These are phyloP conservation scores for Achaetomiella virescens DNA, from an alignment of 495 filamentous ascomycete genomes.

Conservation along the genomic window DNA sequence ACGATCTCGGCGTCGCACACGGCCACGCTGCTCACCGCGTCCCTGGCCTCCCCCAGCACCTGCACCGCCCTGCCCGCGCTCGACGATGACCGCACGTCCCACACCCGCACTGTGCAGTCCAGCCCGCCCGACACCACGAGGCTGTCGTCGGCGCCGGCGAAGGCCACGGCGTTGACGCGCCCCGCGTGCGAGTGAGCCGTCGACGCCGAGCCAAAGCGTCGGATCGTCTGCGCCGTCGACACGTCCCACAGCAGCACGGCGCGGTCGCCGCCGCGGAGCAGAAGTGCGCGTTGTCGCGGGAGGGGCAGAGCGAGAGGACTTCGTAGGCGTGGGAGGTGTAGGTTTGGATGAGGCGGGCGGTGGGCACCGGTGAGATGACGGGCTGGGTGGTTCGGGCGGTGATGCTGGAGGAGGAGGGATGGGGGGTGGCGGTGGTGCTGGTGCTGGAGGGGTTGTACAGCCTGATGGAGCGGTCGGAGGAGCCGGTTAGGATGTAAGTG, in stretches of 20 bases:
- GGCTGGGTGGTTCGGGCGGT: conserved; percentile 8
- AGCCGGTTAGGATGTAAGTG: conserved; percentile 80
- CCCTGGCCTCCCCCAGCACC: conserved; percentile 68
- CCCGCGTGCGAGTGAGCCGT: conserved; percentile 54
- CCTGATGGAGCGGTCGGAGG: conserved; percentile 74
- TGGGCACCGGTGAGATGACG: conserved; percentile 25
- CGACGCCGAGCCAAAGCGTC: conserved; percentile 55
- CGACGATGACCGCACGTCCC: conserved; percentile 71
- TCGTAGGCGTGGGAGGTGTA: conserved; percentile 88
- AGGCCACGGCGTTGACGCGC: conserved; percentile 69
- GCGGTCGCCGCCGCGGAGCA: conserved; percentile 81
- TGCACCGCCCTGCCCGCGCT: conserved; percentile 64
- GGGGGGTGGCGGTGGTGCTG: conserved; percentile 34
- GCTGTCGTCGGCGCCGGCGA: conserved; percentile 63
- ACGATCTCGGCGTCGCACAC: conserved; percentile 53
- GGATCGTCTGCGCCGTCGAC: conserved; percentile 61
- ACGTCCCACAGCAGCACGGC: conserved; percentile 94
- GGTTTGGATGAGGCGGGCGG: conserved; percentile 62
- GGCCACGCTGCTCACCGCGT: conserved; percentile 62
- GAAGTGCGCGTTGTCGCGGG: conserved; percentile 73
- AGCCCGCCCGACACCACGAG: conserved; percentile 71
- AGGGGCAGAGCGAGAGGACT: conserved; percentile 72
- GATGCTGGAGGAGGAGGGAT: conserved; percentile 28
- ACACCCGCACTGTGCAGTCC: conserved; percentile 78
- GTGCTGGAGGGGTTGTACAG: conserved; percentile 62